Evolutionary conservation across 1,284 basidiomycete species (phyloP), one percentile per base, ranked within the genome.

Genomic region (Rhodotorula sp.): DNA sequence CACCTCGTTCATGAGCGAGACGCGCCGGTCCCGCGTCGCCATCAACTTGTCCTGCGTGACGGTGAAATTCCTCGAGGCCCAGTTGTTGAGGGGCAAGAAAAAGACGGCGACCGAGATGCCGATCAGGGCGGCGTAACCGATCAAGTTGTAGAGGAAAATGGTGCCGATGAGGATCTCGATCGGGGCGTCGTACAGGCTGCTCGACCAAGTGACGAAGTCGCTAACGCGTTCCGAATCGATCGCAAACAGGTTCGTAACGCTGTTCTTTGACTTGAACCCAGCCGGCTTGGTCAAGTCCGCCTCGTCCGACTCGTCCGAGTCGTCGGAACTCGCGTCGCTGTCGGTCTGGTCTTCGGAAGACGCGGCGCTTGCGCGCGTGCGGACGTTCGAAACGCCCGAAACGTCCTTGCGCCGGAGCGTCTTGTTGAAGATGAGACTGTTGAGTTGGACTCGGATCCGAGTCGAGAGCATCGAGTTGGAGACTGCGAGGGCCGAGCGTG

Each of bases 1-100:
- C 66, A 94, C 87, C 87, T 96, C 93, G 78, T 96, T 96, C 93
- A 96, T 97, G 60, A 96, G 83, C 1, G 90, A 85, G 26, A 94
- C 92, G 62, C 94, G 87, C 81, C 93, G 90, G 78, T 97, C 94
- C 29, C 93, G 66, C 10, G 74, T 68, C 46, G 67, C 48, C 78
- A 79, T 79, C 69, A 97, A 84, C 77, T 90, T 91, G 72, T 96
- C 92, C 79, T 97, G 92, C 0, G 87, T 87, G 62, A 85, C 84
- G 20, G 96, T 90, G 54, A 96, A 90, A 29, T 93, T 83, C 81
- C 91, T 93, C 62, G 91, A 89, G 0, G 93, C 91, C 54, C 87
- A 87, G 80, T 96, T 92, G 79, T 93, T 97, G 80, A 96, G 78
- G 18, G 93, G 93, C 52, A 94, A 82, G 85, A 92, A 94, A 62